Evolutionary conservation across 352 stramenopile genomes (phyloP).

Genomic region (Stephanocyclus meneghinianus): DNA sequence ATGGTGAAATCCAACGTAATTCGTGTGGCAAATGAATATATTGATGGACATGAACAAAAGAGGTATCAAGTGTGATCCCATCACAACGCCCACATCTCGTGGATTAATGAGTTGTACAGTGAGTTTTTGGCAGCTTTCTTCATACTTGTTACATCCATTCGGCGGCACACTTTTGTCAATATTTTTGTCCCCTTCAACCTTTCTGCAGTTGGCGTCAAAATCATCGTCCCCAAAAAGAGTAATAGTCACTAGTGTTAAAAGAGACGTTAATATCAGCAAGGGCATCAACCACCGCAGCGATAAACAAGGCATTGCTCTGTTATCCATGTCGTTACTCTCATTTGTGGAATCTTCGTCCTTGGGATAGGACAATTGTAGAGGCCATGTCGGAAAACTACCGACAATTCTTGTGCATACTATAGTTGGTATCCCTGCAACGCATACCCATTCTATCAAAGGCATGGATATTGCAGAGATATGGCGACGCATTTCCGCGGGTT

Average conservation of each 20-base stretch:
- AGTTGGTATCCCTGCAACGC: constrained; percentile 23
- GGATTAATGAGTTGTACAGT: neutral
- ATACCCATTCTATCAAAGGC: constrained; percentile 37
- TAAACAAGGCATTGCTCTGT: neutral
- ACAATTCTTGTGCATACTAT: constrained; percentile 22
- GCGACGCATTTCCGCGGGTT: neutral
- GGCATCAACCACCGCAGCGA: constrained; percentile 4
- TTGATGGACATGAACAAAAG: constrained; percentile 26
- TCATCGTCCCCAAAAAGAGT: constrained; percentile 21
- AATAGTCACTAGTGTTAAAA: constrained; percentile 28
- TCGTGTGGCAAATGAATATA: constrained; percentile 8
- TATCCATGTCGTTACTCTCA: neutral
- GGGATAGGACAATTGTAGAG: neutral
- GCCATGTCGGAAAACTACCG: neutral
- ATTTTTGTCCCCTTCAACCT: neutral
- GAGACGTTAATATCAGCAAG: constrained; percentile 13
- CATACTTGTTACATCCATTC: neutral
- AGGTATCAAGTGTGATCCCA: constrained; percentile 40
- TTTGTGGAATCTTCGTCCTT: neutral
- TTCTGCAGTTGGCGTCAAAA: neutral
- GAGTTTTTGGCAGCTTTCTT: neutral
- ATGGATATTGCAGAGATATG: constrained; percentile 8
- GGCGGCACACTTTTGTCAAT: neutral
- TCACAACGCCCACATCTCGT: constrained; percentile 27
- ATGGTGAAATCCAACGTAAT: neutral